Conservation (phyloP, 2,329 filamentous ascomycete genomes). For the Diaporthe citri region DNA sequence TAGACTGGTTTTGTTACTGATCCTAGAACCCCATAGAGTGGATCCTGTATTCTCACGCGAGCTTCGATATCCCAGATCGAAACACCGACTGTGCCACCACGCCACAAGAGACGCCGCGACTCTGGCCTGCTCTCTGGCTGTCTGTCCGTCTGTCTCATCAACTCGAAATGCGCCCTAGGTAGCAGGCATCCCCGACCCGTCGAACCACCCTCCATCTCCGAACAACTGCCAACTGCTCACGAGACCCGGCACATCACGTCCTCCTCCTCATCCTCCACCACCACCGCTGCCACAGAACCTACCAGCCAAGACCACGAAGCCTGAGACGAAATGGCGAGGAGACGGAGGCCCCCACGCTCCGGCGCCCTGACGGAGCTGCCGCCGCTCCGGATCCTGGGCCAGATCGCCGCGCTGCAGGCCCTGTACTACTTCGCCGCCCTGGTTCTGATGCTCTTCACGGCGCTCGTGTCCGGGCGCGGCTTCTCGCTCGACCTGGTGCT, state of each 20-base stretch:
- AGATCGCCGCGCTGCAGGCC: slow-evolving; percentile 69
- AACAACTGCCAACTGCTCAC: neutral
- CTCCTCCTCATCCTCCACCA: too few species aligned
- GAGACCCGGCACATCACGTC: neutral
- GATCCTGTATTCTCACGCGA: neutral
- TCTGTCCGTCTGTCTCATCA: neutral
- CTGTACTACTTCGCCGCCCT: slow-evolving; percentile 67
- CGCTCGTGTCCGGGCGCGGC: slow-evolving; percentile 67
- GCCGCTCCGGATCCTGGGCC: slow-evolving; percentile 69
- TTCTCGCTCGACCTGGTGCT: slow-evolving; percentile 69
- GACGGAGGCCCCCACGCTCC: slow-evolving; percentile 69
- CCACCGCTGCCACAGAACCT: neutral
- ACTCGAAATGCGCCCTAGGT: slow-evolving; percentile 31
- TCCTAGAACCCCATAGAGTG: neutral
- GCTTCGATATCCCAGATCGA: neutral
- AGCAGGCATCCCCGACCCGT: neutral
- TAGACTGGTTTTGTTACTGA: neutral
- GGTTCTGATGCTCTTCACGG: slow-evolving; percentile 68
- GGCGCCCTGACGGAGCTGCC: slow-evolving; percentile 73
- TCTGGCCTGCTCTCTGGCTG: neutral
- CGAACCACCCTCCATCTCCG: neutral
- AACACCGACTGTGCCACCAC: neutral
- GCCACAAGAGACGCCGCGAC: neutral
- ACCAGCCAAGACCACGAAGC: neutral
- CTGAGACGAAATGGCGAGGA: slow-evolving; percentile 60